Evolutionary conservation across 106 monocot genomes (phyloP).

Genomic region (Narthecium ossifragum): DNA sequence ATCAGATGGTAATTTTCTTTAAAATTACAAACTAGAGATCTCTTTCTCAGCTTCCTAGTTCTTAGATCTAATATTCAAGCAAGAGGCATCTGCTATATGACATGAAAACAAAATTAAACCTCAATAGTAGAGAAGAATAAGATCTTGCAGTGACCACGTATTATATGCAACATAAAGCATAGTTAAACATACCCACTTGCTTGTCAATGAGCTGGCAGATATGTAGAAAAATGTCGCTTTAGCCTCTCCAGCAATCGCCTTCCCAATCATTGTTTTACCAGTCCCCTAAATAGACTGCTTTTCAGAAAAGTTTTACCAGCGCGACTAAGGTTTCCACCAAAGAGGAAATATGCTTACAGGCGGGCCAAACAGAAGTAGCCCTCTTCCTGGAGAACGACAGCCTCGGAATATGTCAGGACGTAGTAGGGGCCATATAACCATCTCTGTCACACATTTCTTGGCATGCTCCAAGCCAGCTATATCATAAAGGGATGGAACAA

Average conservation of each 20-base stretch:
- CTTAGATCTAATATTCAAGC: too few species aligned
- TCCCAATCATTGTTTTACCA: conserved; percentile 98
- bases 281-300: conserved; percentile 51
- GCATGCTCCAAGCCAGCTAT: conserved; percentile 99
- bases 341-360: conserved; percentile 56
- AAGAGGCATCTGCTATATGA: too few species aligned
- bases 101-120: too few species aligned
- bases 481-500: conserved; percentile 13
- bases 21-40: too few species aligned
- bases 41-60: too few species aligned
- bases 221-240: conserved; percentile 99
- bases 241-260: conserved; percentile 99
- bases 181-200: conserved; percentile 73
- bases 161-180: too few species aligned
- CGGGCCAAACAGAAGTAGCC: conserved; percentile 91
- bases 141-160: too few species aligned
- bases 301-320: conserved; percentile 1
- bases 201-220: conserved; percentile 95
- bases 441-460: conserved; percentile 97
- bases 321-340: background rate
- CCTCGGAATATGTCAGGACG: conserved; percentile 96
- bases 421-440: conserved; percentile 99
- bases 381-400: conserved; percentile 91
- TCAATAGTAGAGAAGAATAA: too few species aligned
- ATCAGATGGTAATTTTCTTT: too few species aligned